A percentile compares a stretch with the other conserved stretches of the same genome.
These are phyloP conservation scores for Radiomyces spectabilis DNA, from an alignment of 192 early-diverging fungal genomes.

Conservation along the genomic window DNA sequence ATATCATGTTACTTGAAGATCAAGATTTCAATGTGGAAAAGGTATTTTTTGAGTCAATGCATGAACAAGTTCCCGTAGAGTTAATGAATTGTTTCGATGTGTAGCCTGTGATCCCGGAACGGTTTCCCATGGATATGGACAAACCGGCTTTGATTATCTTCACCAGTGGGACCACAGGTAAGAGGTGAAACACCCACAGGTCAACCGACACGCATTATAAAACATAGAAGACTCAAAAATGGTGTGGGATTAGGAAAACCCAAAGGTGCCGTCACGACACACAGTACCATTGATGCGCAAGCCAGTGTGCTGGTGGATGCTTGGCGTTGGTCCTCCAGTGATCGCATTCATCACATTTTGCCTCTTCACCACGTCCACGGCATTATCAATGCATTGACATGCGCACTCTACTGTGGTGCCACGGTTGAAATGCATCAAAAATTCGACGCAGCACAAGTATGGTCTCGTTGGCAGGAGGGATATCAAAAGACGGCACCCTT, in stretches of 20 bases:
- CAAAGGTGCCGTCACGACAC: slow-evolving; percentile 82
- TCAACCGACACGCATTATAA: too few relatives aligned
- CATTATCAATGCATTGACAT: slow-evolving; percentile 59
- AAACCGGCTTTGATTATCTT: slow-evolving; percentile 67
- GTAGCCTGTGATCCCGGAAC: too few relatives aligned
- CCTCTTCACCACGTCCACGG: slow-evolving; percentile 87
- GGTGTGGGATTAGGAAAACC: slow-evolving; percentile 68
- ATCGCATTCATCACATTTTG: slow-evolving; percentile 71
- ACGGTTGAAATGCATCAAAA: slow-evolving; percentile 68
- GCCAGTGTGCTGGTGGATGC: slow-evolving; percentile 53
- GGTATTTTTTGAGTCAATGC: not conserved
- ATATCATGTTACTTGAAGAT: not conserved
- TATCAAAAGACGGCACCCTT: slow-evolving; percentile 23
- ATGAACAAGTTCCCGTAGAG: too few relatives aligned
- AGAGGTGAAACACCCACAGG: too few relatives aligned
- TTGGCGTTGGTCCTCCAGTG: slow-evolving; percentile 61
- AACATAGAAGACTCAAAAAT: too few relatives aligned
- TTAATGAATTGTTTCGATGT: too few relatives aligned
- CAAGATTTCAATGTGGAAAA: not conserved
- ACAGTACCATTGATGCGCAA: slow-evolving; percentile 57
- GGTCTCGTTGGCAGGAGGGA: slow-evolving; percentile 51
- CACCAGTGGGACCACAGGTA: slow-evolving; percentile 64
- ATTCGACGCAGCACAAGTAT: slow-evolving; percentile 58
- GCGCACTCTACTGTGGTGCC: slow-evolving; percentile 62
- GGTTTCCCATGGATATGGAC: slow-evolving; percentile 10